Conservation (phyloP, 2,329 filamentous ascomycete species). For the Blastomyces gilchristii region DNA sequence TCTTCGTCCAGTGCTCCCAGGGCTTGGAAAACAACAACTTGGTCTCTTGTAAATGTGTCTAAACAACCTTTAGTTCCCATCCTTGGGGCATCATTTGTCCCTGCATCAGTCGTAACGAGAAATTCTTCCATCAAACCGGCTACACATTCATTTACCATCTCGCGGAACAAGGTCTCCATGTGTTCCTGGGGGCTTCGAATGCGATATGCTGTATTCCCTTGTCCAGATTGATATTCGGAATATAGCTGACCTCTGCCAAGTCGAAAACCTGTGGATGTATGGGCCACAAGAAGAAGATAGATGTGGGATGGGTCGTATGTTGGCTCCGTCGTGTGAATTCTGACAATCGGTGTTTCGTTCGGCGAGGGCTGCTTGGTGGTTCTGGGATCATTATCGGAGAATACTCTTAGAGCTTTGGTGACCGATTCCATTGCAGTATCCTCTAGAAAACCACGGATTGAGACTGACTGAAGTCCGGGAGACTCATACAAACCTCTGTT, state of each 20-base stretch:
- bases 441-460: conserved; percentile 12
- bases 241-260: conserved; percentile 45
- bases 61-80: conserved; percentile 31
- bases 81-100: not conserved
- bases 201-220: not conserved
- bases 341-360: conserved; percentile 18
- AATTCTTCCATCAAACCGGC: conserved; percentile 39
- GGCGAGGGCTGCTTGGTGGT: not conserved
- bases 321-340: conserved; percentile 30
- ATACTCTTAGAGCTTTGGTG: not conserved
- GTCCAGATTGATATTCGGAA: conserved; percentile 18
- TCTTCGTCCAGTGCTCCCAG: conserved; percentile 33
- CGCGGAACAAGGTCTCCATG: conserved; percentile 21
- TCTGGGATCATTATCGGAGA: not conserved
- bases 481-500: not conserved
- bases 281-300: conserved; percentile 48
- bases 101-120: conserved; percentile 20
- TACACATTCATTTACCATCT: conserved; percentile 37
- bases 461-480: conserved; percentile 4
- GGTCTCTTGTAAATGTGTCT: conserved; percentile 48
- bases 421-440: conserved; percentile 7
- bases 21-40: conserved; percentile 50
- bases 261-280: conserved; percentile 38
- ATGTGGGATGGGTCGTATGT: conserved; percentile 37
- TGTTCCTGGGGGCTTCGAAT: conserved; percentile 13